Base-by-base conservation (phyloP, 441 rosid species). In the Geranium incanum region DNA sequence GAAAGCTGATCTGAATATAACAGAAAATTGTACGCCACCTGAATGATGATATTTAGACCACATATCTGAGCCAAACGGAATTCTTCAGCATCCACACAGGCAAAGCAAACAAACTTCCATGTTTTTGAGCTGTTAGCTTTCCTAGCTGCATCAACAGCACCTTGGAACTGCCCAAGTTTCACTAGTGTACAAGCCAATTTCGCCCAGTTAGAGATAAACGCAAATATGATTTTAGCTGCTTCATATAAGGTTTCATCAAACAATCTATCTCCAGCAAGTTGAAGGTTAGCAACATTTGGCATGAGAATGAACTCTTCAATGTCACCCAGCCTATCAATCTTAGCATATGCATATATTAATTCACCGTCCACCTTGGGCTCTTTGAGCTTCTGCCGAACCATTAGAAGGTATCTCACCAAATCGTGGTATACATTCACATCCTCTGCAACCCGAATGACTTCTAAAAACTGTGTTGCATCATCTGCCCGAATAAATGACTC, bases 61-160 rank as follows among this genome's bases (percentile, higher is more conserved):
- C 99, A 91, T 65, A 95, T 95, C 75, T 95, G 99, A 55, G 99
- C 99, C 85, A 95, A 72, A 38, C 97, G 97, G 88, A 95, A 95
- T 78, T 95, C 99, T 86, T 95, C 99, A 36, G 97, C 99, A 81
- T 95, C 99, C 72, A 95, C 97, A 84, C 99, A 95, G 67, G 99
- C 97, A 89, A 95, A 95, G 86, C 99, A 95, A 71, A 95, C 97
- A 84, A 89, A 97, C 81, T 93, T 95, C 99, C 99, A 95, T 66
- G 99, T 95, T 85, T 95, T 95, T 13, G 97, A 92, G 77, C 99
- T 95, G 84, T 95, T 95, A 39, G 99, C 99, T 82, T 95, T 95
- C 70, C 99, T 84, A 73, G 99, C 98, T 48, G 99, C 99, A 80
- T 95, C 99, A 75, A 93, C 98, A 71, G 99, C 99, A 74, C 97